Percentiles rank a stretch among this genome's conserved stretches.
These are phyloP conservation scores for Fusarium torulosum DNA, from an alignment of 2,329 filamentous ascomycete genomes.

Conservation along the genomic window DNA sequence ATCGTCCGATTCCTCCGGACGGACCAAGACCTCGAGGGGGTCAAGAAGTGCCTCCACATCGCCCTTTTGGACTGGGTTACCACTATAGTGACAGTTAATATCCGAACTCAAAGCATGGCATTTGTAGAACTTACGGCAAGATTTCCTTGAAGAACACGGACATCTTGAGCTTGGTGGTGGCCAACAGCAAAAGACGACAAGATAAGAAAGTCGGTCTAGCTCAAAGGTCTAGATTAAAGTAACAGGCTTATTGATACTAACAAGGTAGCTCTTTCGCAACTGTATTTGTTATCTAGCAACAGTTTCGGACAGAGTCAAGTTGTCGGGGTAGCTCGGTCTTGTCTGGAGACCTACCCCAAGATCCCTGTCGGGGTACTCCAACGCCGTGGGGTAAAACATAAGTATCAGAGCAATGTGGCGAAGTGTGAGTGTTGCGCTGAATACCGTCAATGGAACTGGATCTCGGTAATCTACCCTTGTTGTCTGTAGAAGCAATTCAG, in stretches of 20 bases:
- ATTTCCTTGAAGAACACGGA: constrained; percentile 58
- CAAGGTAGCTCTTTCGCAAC: neutral
- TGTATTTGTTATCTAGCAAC: neutral
- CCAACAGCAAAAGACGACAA: neutral
- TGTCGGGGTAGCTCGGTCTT: constrained; percentile 6
- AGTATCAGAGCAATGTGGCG: neutral
- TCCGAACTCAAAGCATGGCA: neutral
- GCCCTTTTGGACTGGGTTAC: constrained; percentile 57
- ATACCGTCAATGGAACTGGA: neutral
- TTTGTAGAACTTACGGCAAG: constrained; percentile 42
- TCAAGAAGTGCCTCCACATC: constrained; percentile 55
- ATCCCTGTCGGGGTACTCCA: constrained; percentile 20
- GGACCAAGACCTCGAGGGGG: constrained; percentile 54
- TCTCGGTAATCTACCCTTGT: too few species aligned
- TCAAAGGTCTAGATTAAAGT: neutral
- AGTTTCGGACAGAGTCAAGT: neutral
- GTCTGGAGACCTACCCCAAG: constrained; percentile 10
- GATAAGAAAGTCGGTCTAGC: neutral
- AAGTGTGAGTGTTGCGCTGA: neutral
- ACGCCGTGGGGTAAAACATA: neutral
- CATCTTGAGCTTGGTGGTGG: constrained; percentile 41
- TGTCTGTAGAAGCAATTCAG: neutral
- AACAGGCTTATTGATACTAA: neutral
- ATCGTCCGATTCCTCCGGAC: constrained; percentile 55
- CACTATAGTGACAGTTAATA: constrained; percentile 30